These are phyloP conservation scores for Epichloe baconii DNA, from an alignment of 2,329 filamentous ascomycete genomes.

Conservation along the genomic window DNA sequence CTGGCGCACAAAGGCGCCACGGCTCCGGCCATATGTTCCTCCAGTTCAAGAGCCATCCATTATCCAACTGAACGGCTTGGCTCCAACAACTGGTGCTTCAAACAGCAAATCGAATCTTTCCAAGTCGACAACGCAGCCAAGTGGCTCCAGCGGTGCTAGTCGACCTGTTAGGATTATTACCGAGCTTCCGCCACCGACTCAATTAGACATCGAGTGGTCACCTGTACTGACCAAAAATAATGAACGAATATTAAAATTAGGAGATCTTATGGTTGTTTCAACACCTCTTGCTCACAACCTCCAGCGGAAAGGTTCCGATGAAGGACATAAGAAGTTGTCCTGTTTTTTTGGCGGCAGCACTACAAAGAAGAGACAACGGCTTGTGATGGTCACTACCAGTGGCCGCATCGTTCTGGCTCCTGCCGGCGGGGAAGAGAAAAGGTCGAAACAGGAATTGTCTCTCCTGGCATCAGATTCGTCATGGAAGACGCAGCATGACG, in stretches of 20 bases:
- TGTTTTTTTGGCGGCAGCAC: constrained; percentile 87
- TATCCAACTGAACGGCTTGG: constrained; percentile 57
- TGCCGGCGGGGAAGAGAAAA: constrained; percentile 89
- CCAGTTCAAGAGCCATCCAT: constrained; percentile 59
- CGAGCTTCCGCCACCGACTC: constrained; percentile 88
- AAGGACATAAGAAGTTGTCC: constrained; percentile 76
- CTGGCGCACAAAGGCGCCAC: constrained; percentile 83
- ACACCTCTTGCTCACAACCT: constrained; percentile 65
- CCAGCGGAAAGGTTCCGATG: constrained; percentile 55
- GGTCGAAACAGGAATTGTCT: constrained; percentile 84
- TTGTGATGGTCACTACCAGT: constrained; percentile 91
- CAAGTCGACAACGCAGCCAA: constrained; percentile 21
- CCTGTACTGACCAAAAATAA: constrained; percentile 83
- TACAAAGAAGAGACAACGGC: constrained; percentile 80
- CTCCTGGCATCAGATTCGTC: constrained; percentile 60
- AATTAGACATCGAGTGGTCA: constrained; percentile 97
- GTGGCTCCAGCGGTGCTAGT: constrained; percentile 29
- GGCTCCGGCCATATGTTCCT: constrained; percentile 72
- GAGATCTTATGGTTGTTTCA: constrained; percentile 76
- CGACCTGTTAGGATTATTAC: constrained; percentile 77
- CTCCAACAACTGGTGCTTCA: constrained; percentile 11
- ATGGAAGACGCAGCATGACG: constrained; percentile 70
- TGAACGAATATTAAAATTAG: constrained; percentile 87
- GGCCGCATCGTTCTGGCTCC: constrained; percentile 83
- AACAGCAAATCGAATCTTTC: constrained; percentile 16